A percentile compares a stretch with the other conserved stretches of the same genome.
Conservation (phyloP, 208 protist genomes). For the Balamuthia mandrillaris region DNA sequence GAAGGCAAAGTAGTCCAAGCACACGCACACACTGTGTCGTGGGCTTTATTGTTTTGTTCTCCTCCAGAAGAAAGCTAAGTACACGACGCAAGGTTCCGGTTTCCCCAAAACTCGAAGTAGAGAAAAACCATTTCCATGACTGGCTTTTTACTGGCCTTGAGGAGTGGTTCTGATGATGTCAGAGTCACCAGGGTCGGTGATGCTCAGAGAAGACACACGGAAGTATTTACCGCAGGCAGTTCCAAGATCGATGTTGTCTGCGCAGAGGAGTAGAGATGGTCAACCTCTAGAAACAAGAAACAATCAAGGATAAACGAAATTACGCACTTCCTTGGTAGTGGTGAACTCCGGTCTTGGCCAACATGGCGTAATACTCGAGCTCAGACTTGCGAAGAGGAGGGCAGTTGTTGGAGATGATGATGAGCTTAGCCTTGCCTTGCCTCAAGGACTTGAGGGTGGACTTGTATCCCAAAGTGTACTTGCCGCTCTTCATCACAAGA, state of each 20-base stretch:
- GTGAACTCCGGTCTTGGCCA: constrained; percentile 96
- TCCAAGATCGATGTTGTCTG: constrained; percentile 95
- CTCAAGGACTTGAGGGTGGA: constrained; percentile 94
- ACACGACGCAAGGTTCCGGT: too few relatives aligned
- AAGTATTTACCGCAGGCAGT: constrained; percentile 98
- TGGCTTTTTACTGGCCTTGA: constrained; percentile 13
- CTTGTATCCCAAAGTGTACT: constrained; percentile 97
- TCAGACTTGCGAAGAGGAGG: constrained; percentile 96
- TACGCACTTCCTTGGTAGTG: constrained; percentile 91
- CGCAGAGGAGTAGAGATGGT: background rate
- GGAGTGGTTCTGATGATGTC: constrained; percentile 30
- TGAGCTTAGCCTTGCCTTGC: constrained; percentile 92
- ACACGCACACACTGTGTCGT: too few relatives aligned
- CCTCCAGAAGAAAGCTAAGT: too few relatives aligned
- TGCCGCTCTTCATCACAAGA: constrained; percentile 99
- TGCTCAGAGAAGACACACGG: constrained; percentile 91
- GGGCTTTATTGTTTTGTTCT: too few relatives aligned
- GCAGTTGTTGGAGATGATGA: constrained; percentile 98
- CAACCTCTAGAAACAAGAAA: background rate
- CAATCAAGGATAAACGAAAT: background rate
- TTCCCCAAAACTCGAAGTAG: too few relatives aligned
- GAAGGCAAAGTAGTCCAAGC: too few relatives aligned
- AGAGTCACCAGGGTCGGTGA: constrained; percentile 92
- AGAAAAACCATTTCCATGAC: too few relatives aligned
- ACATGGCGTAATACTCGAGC: constrained; percentile 99